phyloP scores from a whole-genome alignment of 305 asterid species.

The Fraxinus baroniana region DNA sequence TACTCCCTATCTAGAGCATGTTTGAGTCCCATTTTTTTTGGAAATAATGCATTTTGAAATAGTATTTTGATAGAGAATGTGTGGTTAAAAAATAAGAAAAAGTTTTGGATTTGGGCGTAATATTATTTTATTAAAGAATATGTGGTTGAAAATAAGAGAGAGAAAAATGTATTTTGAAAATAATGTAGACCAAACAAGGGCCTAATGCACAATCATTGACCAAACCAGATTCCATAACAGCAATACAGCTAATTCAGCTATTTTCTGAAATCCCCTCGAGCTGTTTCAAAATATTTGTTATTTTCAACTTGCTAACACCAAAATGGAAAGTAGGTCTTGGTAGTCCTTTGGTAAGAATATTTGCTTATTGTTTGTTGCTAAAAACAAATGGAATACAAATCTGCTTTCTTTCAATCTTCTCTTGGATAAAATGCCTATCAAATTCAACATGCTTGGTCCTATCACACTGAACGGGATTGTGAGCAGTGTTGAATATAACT shows the following conservation, averaged over 20 bases:
- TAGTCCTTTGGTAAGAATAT: background rate
- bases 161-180: too few species aligned
- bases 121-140: too few species aligned
- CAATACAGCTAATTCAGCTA: background rate
- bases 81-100: too few species aligned
- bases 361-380: background rate
- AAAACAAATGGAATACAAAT: background rate
- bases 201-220: background rate
- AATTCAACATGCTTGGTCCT: background rate
- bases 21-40: too few species aligned
- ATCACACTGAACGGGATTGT: background rate
- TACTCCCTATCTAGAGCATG: background rate
- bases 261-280: background rate
- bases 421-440: background rate
- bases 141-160: too few species aligned
- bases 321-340: background rate
- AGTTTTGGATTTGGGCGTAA: too few species aligned
- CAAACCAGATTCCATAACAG: background rate
- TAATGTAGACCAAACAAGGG: too few species aligned
- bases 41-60: too few species aligned
- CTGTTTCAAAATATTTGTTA: background rate
- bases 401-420: background rate
- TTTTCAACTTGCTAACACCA: background rate
- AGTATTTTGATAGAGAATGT: too few species aligned
- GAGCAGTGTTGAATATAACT: background rate